These are phyloP conservation scores for Aspergillus incahuasiensis DNA, from an alignment of 495 filamentous ascomycete species.

Conservation along the genomic window DNA sequence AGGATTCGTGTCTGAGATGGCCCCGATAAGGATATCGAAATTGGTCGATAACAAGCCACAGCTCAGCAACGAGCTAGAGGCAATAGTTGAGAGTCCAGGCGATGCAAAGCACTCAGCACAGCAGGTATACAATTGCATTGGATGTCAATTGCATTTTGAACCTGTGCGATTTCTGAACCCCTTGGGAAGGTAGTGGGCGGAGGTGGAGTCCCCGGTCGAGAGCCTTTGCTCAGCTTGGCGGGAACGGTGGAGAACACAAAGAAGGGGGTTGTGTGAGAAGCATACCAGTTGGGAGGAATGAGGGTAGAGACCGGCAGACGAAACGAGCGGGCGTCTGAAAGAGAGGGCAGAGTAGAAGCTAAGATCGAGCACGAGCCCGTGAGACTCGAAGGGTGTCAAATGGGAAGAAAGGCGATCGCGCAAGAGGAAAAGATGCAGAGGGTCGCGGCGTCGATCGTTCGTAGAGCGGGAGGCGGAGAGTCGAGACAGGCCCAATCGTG, in stretches of 20 bases:
- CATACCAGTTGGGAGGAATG: constrained; percentile 12
- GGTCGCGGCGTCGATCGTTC: constrained; percentile 2
- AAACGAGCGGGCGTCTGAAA: constrained; percentile 3
- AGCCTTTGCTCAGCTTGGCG: constrained; percentile 20
- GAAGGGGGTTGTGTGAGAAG: constrained; percentile 11
- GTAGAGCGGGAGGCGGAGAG: background rate
- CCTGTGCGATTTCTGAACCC: constrained; percentile 13
- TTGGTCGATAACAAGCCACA: background rate
- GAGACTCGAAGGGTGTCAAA: background rate
- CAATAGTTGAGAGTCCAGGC: background rate
- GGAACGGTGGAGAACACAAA: constrained; percentile 25
- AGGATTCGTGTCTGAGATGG: constrained; percentile 9
- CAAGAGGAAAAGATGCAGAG: constrained; percentile 2
- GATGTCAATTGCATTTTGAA: background rate
- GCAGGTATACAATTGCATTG: background rate
- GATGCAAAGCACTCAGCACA: background rate
- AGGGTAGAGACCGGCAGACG: constrained; percentile 1
- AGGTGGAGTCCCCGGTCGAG: constrained; percentile 20
- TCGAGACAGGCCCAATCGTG: background rate
- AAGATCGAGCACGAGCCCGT: constrained; percentile 8
- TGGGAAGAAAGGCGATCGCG: background rate
- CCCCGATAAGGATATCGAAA: background rate
- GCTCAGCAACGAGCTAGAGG: background rate
- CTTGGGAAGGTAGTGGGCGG: constrained; percentile 15
- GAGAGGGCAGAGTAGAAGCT: background rate